Percentiles rank a stretch among this genome's conserved stretches.
phyloP scores from a whole-genome alignment of 2,329 filamentous ascomycete genomes.

The Diaporthe longicolla region DNA sequence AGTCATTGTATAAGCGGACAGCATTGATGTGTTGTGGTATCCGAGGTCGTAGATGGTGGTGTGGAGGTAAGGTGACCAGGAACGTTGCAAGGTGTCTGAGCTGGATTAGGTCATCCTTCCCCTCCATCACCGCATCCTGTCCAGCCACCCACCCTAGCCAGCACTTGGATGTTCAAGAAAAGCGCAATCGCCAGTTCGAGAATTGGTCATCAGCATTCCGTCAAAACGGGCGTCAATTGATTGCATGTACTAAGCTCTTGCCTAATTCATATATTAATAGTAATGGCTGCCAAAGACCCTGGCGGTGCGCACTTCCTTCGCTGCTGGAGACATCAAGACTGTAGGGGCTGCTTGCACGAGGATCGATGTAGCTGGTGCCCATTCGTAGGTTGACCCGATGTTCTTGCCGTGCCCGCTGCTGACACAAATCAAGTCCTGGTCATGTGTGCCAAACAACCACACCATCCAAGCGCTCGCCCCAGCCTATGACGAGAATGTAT shows the following conservation, averaged over 20 bases:
- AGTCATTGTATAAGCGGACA: background rate
- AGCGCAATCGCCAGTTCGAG: background rate
- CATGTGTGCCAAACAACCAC: conserved; percentile 67
- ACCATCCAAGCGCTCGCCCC: conserved; percentile 64
- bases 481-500: conserved; percentile 63
- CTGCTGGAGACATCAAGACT: conserved; percentile 67
- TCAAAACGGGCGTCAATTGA: background rate
- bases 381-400: conserved; percentile 55
- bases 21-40: background rate
- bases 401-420: conserved; percentile 4
- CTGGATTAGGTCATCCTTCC: conserved; percentile 32
- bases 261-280: background rate
- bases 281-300: conserved; percentile 42
- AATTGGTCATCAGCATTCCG: background rate
- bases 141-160: background rate
- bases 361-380: conserved; percentile 67
- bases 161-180: background rate
- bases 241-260: background rate
- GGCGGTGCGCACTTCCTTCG: conserved; percentile 59
- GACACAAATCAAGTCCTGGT: conserved; percentile 58
- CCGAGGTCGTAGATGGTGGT: background rate
- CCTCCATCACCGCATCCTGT: background rate
- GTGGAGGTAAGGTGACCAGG: background rate
- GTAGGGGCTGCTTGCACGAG: conserved; percentile 60
- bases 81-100: background rate